These are phyloP conservation scores for Hyaloscypha bicolor DNA, from an alignment of 495 filamentous ascomycete species.

Conservation along the genomic window DNA sequence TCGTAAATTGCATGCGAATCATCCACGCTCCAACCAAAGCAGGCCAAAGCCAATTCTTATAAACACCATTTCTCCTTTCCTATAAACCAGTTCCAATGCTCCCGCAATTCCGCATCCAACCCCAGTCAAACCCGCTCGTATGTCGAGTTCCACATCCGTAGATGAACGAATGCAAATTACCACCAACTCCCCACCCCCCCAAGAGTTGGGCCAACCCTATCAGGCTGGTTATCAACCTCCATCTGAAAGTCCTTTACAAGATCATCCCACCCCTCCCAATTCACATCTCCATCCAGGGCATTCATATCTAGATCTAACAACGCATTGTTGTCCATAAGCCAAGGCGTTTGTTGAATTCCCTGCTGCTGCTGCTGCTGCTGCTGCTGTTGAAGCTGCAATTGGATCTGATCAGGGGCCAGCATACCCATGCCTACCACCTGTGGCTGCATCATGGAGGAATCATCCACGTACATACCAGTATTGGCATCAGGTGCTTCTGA, in stretches of 20 bases:
- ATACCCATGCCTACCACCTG: slow-evolving; percentile 21
- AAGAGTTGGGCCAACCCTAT: slow-evolving; percentile 17
- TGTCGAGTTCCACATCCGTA: not conserved
- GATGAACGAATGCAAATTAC: slow-evolving; percentile 13
- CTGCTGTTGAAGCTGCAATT: slow-evolving; percentile 6
- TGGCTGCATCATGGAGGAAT: slow-evolving; percentile 12
- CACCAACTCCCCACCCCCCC: slow-evolving; percentile 31
- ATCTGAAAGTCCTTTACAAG: slow-evolving; percentile 32
- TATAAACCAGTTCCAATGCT: not conserved
- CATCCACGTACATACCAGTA: not conserved
- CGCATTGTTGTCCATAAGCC: slow-evolving; percentile 26
- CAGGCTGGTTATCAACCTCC: slow-evolving; percentile 13
- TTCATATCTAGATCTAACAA: slow-evolving; percentile 29
- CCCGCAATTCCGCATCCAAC: not conserved
- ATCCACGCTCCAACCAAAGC: not conserved
- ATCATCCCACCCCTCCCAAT: slow-evolving; percentile 34
- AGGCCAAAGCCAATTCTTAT: not conserved
- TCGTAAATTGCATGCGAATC: not conserved
- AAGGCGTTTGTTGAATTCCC: slow-evolving; percentile 18
- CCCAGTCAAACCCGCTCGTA: no score
- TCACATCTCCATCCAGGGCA: slow-evolving; percentile 22
- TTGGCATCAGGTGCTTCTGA: not conserved
- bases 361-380: not conserved
- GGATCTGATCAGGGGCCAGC: slow-evolving; percentile 20
- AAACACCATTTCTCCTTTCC: not conserved